These are phyloP conservation scores for Stellera chamaejasme DNA, from an alignment of 345 rosid species.

Conservation along the genomic window DNA sequence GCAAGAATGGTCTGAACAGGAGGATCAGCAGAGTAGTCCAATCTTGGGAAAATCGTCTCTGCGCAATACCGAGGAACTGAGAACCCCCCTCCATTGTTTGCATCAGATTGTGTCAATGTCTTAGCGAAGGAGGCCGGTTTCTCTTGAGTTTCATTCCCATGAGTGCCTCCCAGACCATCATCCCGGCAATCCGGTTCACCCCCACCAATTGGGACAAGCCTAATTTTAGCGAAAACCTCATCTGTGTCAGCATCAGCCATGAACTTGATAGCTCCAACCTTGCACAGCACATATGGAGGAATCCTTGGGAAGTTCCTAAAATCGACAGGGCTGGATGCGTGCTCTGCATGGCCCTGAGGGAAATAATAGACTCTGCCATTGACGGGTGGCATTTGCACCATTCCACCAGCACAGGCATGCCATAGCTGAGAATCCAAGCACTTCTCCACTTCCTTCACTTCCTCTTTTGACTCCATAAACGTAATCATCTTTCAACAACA, in stretches of 20 bases:
- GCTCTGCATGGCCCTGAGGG: constrained; percentile 78
- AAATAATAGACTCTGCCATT: constrained; percentile 52
- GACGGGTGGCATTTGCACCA: constrained; percentile 62
- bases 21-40: constrained; percentile 65
- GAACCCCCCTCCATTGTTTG: constrained; percentile 79
- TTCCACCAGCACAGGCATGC: constrained; percentile 86
- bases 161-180: constrained; percentile 29
- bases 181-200: constrained; percentile 22
- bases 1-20: constrained; percentile 75
- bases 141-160: constrained; percentile 40
- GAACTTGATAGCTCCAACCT: constrained; percentile 44
- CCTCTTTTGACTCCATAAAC: constrained; percentile 59
- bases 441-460: constrained; percentile 40
- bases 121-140: constrained; percentile 72
- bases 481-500: constrained; percentile 46
- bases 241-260: constrained; percentile 68
- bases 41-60: constrained; percentile 63
- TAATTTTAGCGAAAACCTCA: constrained; percentile 58
- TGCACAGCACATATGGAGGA: constrained; percentile 37
- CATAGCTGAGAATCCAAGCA: constrained; percentile 67
- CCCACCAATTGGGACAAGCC: constrained; percentile 25
- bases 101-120: constrained; percentile 71
- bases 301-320: constrained; percentile 37
- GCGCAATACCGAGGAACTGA: constrained; percentile 86
- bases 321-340: constrained; percentile 42